Evolutionary conservation across 129 eudicot genomes (phyloP).

Genomic region (Helichrysum umbraculigerum): DNA sequence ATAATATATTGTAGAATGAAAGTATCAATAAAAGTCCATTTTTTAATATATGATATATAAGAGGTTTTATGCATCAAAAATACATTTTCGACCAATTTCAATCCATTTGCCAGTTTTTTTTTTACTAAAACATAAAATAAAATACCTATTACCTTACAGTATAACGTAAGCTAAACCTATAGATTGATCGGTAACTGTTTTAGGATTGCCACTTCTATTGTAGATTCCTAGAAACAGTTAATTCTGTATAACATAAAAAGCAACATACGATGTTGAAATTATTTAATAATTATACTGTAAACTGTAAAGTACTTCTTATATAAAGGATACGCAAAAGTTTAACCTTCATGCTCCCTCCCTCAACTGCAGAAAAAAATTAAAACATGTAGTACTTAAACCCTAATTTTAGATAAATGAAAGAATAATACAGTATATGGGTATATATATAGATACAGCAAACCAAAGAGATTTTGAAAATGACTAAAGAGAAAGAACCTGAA

Average conservation of each 20-base stretch:
- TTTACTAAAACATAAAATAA: no score
- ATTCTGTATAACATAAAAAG: not conserved
- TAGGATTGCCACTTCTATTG: no score
- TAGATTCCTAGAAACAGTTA: constrained; percentile 1
- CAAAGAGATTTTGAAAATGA: not conserved
- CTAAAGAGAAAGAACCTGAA: not conserved
- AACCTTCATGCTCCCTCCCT: constrained; percentile 54
- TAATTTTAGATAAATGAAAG: not conserved
- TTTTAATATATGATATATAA: not conserved
- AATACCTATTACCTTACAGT: no score
- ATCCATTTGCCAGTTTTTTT: no score
- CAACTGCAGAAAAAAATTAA: constrained; percentile 38
- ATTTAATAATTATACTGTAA: not conserved
- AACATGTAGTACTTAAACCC: constrained; percentile 13
- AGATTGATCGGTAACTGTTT: not conserved
- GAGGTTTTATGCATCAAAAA: not conserved
- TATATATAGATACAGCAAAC: not conserved
- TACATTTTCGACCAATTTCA: no score
- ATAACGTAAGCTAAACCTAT: not conserved
- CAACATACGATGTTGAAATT: not conserved
- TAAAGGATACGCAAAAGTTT: constrained; percentile 76
- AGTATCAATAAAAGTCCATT: no score
- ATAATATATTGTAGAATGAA: no score
- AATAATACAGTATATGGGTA: not conserved
- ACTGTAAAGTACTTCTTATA: not conserved